Evolutionary conservation across 225 moss, liverwort and hornwort species (phyloP), one percentile per base, ranked within the genome.

Genomic region (Lunularia cruciata): DNA sequence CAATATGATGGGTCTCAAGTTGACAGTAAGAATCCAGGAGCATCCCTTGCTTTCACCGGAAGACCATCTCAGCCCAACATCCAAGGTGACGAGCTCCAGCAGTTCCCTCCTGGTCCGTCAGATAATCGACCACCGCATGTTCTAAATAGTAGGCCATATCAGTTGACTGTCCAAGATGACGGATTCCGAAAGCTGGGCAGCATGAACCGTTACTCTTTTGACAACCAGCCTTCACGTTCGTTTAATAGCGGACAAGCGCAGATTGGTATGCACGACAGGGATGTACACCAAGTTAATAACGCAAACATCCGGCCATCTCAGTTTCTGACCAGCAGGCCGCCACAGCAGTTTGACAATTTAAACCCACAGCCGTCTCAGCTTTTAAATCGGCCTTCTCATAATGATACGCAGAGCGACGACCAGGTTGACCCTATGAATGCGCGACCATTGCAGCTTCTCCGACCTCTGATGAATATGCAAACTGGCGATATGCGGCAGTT

Each of bases 291-390:
- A 54, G 1, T 22, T 54, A 25, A 26, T 8, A 10, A 25, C 1
- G 3, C 20, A 12, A 13, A 57, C 33, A 57, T 3, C 14, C 31
- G 25, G 5, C 13, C 23, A 13, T 61, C 40, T 38, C 39, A 61
- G 25, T 13, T 26, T 3, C 40, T 23, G 3, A 38, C 0, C 6
- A 26, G 19, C 25, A 37, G 25, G 11, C 25, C 25, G 26, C 25
- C 61, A 61, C 61, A 61, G 8, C 23, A 14, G 9, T n/a, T 1
- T 60, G n/a, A 37, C 60, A 60, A 23, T n/a, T n/a, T n/a, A n/a
- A n/a, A n/a, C n/a, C n/a, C n/a, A n/a, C n/a, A n/a, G n/a, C n/a
- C n/a, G n/a, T n/a, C n/a, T n/a, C n/a, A n/a, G n/a, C n/a, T n/a
- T n/a, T n/a, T n/a, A n/a, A n/a, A n/a, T n/a, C n/a, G n/a, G n/a